Conservation (phyloP, 2,329 filamentous ascomycete genomes). For the Cordyceps tenuipes region DNA sequence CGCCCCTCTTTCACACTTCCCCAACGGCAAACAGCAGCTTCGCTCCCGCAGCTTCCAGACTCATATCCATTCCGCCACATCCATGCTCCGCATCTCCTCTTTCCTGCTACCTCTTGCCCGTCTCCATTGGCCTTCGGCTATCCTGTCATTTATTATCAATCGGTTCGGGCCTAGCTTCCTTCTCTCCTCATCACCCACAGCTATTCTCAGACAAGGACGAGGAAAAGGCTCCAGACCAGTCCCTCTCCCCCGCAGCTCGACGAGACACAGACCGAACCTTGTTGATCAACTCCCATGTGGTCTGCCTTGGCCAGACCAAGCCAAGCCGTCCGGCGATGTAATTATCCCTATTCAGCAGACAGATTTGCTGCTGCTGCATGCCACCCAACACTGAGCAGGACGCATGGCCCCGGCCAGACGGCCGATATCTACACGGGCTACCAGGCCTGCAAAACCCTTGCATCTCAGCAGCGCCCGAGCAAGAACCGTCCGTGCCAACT, state of each 20-base stretch:
- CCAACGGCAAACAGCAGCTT: not conserved
- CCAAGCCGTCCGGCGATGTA: not conserved
- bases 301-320: not conserved
- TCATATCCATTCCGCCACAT: not conserved
- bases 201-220: not conserved
- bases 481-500: not conserved
- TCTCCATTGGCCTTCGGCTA: not conserved
- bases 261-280: not conserved
- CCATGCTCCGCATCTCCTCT: slow-evolving; percentile 8
- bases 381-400: no score
- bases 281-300: not conserved
- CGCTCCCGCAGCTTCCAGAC: not conserved
- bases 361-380: not conserved
- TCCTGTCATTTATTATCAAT: slow-evolving; percentile 8
- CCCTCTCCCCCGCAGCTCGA: not conserved
- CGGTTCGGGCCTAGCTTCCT: not conserved
- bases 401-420: not conserved
- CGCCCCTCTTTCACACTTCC: not conserved
- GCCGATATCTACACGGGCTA: not conserved
- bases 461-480: not conserved
- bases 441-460: not conserved
- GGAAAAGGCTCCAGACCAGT: not conserved
- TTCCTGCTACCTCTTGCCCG: not conserved
- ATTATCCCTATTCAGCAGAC: not conserved
- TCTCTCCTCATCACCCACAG: not conserved